phyloP scores from a whole-genome alignment of 768 basidiomycete species.

The Rhodotorula toruloides region DNA sequence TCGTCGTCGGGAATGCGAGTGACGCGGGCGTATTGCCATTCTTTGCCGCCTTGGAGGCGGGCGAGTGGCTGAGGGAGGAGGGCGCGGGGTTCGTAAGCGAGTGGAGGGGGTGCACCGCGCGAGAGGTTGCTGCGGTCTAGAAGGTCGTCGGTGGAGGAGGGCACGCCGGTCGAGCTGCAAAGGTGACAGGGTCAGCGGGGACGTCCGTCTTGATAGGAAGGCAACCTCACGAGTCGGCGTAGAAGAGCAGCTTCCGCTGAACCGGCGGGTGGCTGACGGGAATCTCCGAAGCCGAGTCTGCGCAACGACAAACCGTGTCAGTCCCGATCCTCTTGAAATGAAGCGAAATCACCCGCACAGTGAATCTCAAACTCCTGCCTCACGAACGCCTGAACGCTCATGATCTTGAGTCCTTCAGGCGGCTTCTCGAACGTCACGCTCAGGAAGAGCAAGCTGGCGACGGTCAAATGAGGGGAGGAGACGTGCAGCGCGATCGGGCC shows the following conservation, averaged over 20 bases:
- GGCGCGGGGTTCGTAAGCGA: slow-evolving; percentile 25
- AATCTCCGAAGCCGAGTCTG: neutral
- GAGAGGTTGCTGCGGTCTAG: slow-evolving; percentile 16
- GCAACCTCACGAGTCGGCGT: slow-evolving; percentile 21
- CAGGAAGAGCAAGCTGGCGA: slow-evolving; percentile 26
- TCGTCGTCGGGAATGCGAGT: slow-evolving; percentile 34
- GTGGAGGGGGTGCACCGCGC: slow-evolving; percentile 14
- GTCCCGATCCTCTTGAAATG: neutral
- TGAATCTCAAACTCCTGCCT: slow-evolving; percentile 21
- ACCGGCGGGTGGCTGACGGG: neutral
- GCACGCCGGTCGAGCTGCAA: slow-evolving; percentile 7
- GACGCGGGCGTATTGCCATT: slow-evolving; percentile 28
- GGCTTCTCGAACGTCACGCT: slow-evolving; percentile 18
- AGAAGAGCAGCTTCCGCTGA: slow-evolving; percentile 29
- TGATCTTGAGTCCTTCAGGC: slow-evolving; percentile 28
- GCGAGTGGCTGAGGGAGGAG: slow-evolving; percentile 30
- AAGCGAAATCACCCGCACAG: neutral
- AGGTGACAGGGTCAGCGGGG: too few species aligned
- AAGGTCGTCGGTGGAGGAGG: slow-evolving; percentile 27
- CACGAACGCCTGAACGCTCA: slow-evolving; percentile 25
- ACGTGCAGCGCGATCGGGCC: slow-evolving; percentile 24
- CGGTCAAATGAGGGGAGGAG: slow-evolving; percentile 30
- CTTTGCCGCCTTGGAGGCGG: slow-evolving; percentile 10
- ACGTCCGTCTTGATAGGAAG: neutral
- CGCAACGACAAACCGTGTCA: fast-evolving